Percentiles rank a stretch among this genome's conserved stretches.
Evolutionary conservation across 176 grass and related monocot species (phyloP).

Genomic region (Musa troglodytarum): DNA sequence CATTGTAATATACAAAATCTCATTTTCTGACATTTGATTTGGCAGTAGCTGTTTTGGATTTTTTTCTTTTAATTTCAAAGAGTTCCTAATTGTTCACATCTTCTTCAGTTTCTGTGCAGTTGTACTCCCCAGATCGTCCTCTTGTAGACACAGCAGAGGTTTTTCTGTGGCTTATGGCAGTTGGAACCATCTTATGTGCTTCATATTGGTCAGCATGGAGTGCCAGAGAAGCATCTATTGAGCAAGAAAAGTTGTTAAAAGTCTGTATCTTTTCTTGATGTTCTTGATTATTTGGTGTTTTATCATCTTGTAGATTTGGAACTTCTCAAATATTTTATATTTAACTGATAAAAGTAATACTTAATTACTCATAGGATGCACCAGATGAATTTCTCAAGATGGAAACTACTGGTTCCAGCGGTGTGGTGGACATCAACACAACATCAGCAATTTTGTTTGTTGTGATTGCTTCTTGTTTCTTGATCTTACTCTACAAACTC

Average conservation of each 20-base stretch:
- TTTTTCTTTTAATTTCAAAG: neutral
- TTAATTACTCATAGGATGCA: slow-evolving; percentile 38
- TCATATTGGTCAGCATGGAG: slow-evolving; percentile 96
- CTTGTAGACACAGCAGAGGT: slow-evolving; percentile 86
- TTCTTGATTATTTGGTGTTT: slow-evolving; percentile 19
- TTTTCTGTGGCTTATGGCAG: slow-evolving; percentile 94
- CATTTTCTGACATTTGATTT: no score
- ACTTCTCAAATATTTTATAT: neutral
- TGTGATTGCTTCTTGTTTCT: slow-evolving; percentile 79
- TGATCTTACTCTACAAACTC: slow-evolving; percentile 76
- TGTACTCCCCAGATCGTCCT: slow-evolving; percentile 88
- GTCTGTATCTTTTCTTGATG: slow-evolving; percentile 27
- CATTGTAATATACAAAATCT: no score
- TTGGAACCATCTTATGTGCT: slow-evolving; percentile 86
- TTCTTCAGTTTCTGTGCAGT: slow-evolving; percentile 55
- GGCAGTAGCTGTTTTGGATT: neutral
- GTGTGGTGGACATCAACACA: slow-evolving; percentile 79
- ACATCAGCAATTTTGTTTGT: slow-evolving; percentile 74
- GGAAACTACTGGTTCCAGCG: slow-evolving; percentile 47
- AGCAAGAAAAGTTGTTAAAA: slow-evolving; percentile 85
- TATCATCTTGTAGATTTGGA: neutral
- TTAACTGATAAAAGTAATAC: neutral
- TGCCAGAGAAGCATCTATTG: slow-evolving; percentile 58
- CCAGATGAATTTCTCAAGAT: slow-evolving; percentile 38
- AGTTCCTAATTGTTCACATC: slow-evolving; percentile 6